Evolutionary conservation across 2,329 filamentous ascomycete species (phyloP), one percentile per base, ranked within the genome.

Genomic region (Immersiporthe knoxdaviesiana): DNA sequence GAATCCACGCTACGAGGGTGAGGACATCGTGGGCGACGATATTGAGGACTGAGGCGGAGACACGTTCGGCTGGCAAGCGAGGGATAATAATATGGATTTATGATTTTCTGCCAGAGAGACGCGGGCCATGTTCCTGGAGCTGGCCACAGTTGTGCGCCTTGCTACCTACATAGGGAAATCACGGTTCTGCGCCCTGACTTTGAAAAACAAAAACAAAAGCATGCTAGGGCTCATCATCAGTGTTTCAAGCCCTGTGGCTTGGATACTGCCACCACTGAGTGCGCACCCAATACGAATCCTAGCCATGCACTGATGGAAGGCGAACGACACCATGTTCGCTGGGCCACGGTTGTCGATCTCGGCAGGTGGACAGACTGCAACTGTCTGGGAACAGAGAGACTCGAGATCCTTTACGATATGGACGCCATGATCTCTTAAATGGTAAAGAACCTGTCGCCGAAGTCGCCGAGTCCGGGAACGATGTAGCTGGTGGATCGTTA

Each of bases 381-480:
- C 7, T 2, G 3, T 59, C n/a, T 30, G 14, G 52, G 52, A 30
- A 14, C 14, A 7, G 21, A 35, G 24, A 56, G 52, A 18, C 52
- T 32, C 27, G 52, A 56, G 24, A 47, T 47, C 27, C 18, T 50
- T 14, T 63, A 63, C 27, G 39, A 27, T n/a, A n/a, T 32, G 24
- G 37, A 44, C 14, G 44, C 60, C 54, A 37, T 68, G 47, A 62
- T 72, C 81, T n/a, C 21, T 47, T 78, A 97, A 80, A 97, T 88
- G 68, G 95, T 97, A 80, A 97, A 98, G 81, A 96, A 98, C 73
- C 95, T 87, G 79, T 98, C 95, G 70, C 95, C 95, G 80, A 98
- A 98, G 79, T 98, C 95, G 73, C 95, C 95, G 24, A 98, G 85
- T 37, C 95, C 95, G 37, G 95, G 95, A 67, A 97, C 89, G 77